A percentile compares a stretch with the other conserved stretches of the same genome.
phyloP scores from a whole-genome alignment of 306 rosid species.

The Crataegus laevigata region DNA sequence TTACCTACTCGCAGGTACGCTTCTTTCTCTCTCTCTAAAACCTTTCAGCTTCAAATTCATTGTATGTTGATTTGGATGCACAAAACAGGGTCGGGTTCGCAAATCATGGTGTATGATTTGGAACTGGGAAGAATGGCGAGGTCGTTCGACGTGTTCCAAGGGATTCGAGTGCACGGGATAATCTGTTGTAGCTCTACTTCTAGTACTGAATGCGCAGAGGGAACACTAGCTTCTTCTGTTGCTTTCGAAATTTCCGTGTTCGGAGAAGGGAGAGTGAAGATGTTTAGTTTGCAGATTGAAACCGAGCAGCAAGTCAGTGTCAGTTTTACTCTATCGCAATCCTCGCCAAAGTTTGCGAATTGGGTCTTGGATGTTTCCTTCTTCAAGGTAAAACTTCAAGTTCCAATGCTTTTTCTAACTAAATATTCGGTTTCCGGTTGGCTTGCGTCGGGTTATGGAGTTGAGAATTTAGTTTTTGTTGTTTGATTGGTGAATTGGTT shows the following conservation, averaged over 20 bases:
- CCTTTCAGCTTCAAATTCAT: not conserved
- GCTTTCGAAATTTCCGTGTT: conserved; percentile 42
- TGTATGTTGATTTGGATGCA: not conserved
- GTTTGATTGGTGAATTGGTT: conserved; percentile 9
- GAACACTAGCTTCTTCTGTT: not conserved
- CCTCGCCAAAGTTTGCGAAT: conserved; percentile 58
- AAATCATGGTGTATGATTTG: conserved; percentile 51
- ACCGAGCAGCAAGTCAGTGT: conserved; percentile 12
- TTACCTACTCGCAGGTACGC: conserved; percentile 57
- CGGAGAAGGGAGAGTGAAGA: conserved; percentile 72
- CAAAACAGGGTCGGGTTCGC: conserved; percentile 69
- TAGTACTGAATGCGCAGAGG: not conserved
- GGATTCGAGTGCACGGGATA: conserved; percentile 88
- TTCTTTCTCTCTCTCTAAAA: not conserved
- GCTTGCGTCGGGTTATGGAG: too few relatives aligned
- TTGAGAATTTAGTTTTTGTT: conserved; percentile 10
- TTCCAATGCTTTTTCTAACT: too few relatives aligned
- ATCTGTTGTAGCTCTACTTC: conserved; percentile 11
- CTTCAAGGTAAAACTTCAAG: conserved; percentile 42
- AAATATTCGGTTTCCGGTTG: too few relatives aligned
- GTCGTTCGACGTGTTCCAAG: conserved; percentile 63
- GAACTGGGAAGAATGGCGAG: conserved; percentile 33
- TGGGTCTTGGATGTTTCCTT: conserved; percentile 91
- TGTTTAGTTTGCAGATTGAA: conserved; percentile 38
- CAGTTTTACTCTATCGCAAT: conserved; percentile 28